Conservation (phyloP, 148 eudicot species). For the Nepenthes gracilis region DNA sequence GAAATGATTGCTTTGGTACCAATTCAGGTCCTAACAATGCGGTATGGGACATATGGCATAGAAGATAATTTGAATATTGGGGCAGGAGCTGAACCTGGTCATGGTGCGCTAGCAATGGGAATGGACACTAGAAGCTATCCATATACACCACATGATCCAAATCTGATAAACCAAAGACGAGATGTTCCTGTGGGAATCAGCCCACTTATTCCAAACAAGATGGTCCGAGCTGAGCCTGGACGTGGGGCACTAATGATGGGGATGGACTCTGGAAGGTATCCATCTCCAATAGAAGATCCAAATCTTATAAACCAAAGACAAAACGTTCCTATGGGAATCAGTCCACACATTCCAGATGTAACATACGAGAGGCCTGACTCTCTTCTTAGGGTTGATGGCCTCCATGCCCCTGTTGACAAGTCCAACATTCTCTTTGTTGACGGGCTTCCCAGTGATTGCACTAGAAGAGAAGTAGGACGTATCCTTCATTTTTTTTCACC, state of each 20-base stretch:
- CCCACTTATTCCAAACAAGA: slow-evolving; percentile 21
- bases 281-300: slow-evolving; percentile 35
- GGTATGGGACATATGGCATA: slow-evolving; percentile 40
- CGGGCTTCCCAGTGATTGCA: slow-evolving; percentile 80
- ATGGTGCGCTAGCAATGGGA: slow-evolving; percentile 31
- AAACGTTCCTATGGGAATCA: slow-evolving; percentile 25
- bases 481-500: slow-evolving; percentile 37
- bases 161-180: slow-evolving; percentile 23
- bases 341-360: slow-evolving; percentile 36
- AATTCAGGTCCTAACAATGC: slow-evolving; percentile 30
- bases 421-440: slow-evolving; percentile 87
- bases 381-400: slow-evolving; percentile 36
- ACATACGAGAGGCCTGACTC: slow-evolving; percentile 49
- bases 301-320: slow-evolving; percentile 24
- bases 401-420: slow-evolving; percentile 30
- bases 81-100: slow-evolving; percentile 30
- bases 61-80: slow-evolving; percentile 12
- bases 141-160: slow-evolving; percentile 33
- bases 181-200: slow-evolving; percentile 27
- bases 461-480: slow-evolving; percentile 99
- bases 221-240: slow-evolving; percentile 33
- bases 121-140: slow-evolving; percentile 34
- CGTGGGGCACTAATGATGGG: slow-evolving; percentile 30
- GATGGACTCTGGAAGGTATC: slow-evolving; percentile 32
- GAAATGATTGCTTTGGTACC: neutral